phyloP scores from a whole-genome alignment of 352 stramenopile species.

The Phytophthora pistaciae region DNA sequence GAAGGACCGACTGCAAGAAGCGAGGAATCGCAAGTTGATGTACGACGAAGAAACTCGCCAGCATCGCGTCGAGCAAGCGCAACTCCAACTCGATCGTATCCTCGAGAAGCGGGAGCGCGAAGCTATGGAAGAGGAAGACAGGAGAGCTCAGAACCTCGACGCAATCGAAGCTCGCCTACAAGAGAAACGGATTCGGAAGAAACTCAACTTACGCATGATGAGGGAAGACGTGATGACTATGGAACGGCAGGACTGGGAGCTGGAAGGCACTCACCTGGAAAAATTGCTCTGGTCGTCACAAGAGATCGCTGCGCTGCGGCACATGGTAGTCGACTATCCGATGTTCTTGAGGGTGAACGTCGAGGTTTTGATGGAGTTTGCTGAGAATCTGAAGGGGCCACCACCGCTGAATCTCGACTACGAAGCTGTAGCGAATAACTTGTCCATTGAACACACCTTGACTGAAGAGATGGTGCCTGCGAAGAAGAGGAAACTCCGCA shows the following conservation, averaged over 20 bases:
- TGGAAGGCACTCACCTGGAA: constrained; percentile 57
- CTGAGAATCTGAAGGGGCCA: constrained; percentile 6
- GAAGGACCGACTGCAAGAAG: constrained; percentile 52
- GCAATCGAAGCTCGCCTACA: constrained; percentile 21
- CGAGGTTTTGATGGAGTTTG: constrained; percentile 49
- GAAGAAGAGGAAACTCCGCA: constrained; percentile 54
- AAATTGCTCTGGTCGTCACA: constrained; percentile 57
- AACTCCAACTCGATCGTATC: constrained; percentile 34
- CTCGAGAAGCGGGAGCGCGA: constrained; percentile 58
- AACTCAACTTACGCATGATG: constrained; percentile 62
- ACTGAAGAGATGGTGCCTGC: constrained; percentile 42
- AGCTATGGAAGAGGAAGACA: constrained; percentile 57
- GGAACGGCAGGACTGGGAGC: constrained; percentile 54
- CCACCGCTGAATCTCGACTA: constrained; percentile 68
- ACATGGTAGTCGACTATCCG: constrained; percentile 40
- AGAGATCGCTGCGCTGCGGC: constrained; percentile 40
- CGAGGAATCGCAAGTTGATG: constrained; percentile 63
- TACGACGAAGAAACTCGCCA: constrained; percentile 73
- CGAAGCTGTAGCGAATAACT: constrained; percentile 49
- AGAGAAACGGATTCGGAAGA: constrained; percentile 47
- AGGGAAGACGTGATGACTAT: constrained; percentile 64
- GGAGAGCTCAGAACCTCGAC: constrained; percentile 19
- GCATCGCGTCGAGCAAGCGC: constrained; percentile 46
- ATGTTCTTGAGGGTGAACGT: constrained; percentile 55
- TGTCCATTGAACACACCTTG: constrained; percentile 38